A percentile compares a stretch with the other conserved stretches of the same genome.
phyloP scores from a whole-genome alignment of 306 rosid genomes.

The Comarum palustre region DNA sequence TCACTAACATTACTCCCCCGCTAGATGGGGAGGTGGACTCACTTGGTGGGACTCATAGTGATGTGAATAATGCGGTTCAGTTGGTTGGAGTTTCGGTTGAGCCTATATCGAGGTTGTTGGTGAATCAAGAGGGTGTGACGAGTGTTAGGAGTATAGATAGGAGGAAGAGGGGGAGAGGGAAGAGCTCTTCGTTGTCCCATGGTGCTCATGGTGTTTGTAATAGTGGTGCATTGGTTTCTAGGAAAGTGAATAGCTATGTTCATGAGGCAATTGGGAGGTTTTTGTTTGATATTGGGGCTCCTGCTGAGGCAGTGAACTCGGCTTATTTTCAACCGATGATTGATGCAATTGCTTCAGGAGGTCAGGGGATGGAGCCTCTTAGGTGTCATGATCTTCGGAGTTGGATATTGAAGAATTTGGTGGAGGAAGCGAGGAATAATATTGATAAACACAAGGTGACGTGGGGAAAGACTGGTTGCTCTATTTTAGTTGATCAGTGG shows the following conservation, averaged over 20 bases:
- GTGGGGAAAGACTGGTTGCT: slow-evolving; percentile 77
- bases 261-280: slow-evolving; percentile 81
- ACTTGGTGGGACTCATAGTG: slow-evolving; percentile 37
- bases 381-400: slow-evolving; percentile 69
- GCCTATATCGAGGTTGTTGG: slow-evolving; percentile 33
- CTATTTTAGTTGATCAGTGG: slow-evolving; percentile 78
- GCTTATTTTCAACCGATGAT: slow-evolving; percentile 75
- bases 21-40: slow-evolving; percentile 33
- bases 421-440: slow-evolving; percentile 70
- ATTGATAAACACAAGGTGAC: slow-evolving; percentile 52
- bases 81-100: slow-evolving; percentile 41
- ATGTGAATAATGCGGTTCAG: slow-evolving; percentile 38
- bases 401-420: slow-evolving; percentile 72
- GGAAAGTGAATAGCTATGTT: slow-evolving; percentile 40
- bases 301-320: slow-evolving; percentile 73
- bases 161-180: slow-evolving; percentile 66
- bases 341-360: slow-evolving; percentile 68
- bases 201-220: slow-evolving; percentile 40
- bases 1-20: slow-evolving; percentile 48
- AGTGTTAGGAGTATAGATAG: slow-evolving; percentile 43
- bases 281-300: slow-evolving; percentile 82
- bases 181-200: slow-evolving; percentile 37
- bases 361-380: slow-evolving; percentile 46
- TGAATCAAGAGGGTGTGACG: slow-evolving; percentile 38
- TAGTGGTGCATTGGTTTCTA: slow-evolving; percentile 32